phyloP scores from a whole-genome alignment of 441 rosid genomes.

The Eruca vesicaria region DNA sequence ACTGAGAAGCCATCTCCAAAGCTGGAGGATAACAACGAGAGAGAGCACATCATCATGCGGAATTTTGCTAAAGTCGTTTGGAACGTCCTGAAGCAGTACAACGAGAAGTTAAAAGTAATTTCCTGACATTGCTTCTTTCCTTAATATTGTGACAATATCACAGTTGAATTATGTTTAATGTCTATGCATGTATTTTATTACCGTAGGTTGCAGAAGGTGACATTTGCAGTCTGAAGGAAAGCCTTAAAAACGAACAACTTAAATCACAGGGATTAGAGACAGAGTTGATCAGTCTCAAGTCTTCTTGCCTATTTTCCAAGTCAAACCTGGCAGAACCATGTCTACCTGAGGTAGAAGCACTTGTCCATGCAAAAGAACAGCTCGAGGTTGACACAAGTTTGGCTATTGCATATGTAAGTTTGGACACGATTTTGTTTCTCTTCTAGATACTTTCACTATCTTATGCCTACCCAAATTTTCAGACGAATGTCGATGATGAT shows the following conservation, averaged over 20 bases:
- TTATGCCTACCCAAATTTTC: constrained; percentile 8
- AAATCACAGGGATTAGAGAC: constrained; percentile 52
- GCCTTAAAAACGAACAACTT: constrained; percentile 50
- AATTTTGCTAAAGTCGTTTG: constrained; percentile 75
- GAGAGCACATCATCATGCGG: constrained; percentile 53
- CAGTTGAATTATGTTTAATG: background rate
- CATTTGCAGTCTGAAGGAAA: constrained; percentile 49
- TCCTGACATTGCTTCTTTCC: background rate
- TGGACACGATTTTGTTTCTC: background rate
- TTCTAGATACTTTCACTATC: background rate
- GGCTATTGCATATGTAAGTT: constrained; percentile 37
- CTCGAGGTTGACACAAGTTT: constrained; percentile 27
- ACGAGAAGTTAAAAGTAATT: constrained; percentile 66
- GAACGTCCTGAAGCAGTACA: constrained; percentile 77
- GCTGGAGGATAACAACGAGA: constrained; percentile 37
- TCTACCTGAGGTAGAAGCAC: constrained; percentile 28
- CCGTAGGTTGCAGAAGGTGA: constrained; percentile 69
- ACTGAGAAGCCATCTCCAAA: constrained; percentile 19
- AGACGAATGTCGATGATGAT: constrained; percentile 35
- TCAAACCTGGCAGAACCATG: constrained; percentile 29
- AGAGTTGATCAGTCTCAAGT: constrained; percentile 51
- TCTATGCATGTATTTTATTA: background rate
- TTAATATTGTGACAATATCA: background rate
- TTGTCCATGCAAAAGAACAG: constrained; percentile 24
- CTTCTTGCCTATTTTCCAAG: constrained; percentile 35